These are phyloP conservation scores for Scalesia atractyloides DNA, from an alignment of 129 eudicot genomes.

Conservation along the genomic window DNA sequence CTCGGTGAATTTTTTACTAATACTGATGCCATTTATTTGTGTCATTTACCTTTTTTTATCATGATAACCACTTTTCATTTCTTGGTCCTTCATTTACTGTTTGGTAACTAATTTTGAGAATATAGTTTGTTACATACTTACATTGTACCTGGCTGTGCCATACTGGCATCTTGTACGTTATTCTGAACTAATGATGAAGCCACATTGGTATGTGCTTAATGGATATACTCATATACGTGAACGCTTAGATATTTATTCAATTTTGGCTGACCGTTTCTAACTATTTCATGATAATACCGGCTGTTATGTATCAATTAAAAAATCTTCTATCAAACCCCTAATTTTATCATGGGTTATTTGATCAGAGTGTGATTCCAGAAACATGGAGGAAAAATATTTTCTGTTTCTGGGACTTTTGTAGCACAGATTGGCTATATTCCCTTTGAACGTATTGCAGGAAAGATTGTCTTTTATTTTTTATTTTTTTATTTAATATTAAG, in stretches of 20 bases:
- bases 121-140: constrained; percentile 5
- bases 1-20: not conserved
- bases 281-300: not conserved
- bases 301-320: not conserved
- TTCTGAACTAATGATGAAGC: not conserved
- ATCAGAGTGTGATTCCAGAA: constrained; percentile 5
- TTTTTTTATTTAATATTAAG: not conserved
- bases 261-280: not conserved
- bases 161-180: constrained; percentile 9
- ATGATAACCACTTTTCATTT: not conserved
- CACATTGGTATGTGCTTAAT: not conserved
- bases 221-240: not conserved
- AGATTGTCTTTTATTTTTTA: not conserved
- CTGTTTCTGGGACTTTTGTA: constrained; percentile 1
- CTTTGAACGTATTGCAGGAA: constrained; percentile 10
- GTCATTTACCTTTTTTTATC: not conserved
- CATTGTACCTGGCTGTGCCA: constrained; percentile 6
- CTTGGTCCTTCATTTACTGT: not conserved
- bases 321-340: not conserved
- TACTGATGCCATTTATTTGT: not conserved
- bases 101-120: not conserved
- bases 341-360: not conserved
- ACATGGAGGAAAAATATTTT: not conserved
- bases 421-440: not conserved
- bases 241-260: not conserved